phyloP scores from a whole-genome alignment of 2,329 filamentous ascomycete genomes.

The Trichoderma semiorbis region DNA sequence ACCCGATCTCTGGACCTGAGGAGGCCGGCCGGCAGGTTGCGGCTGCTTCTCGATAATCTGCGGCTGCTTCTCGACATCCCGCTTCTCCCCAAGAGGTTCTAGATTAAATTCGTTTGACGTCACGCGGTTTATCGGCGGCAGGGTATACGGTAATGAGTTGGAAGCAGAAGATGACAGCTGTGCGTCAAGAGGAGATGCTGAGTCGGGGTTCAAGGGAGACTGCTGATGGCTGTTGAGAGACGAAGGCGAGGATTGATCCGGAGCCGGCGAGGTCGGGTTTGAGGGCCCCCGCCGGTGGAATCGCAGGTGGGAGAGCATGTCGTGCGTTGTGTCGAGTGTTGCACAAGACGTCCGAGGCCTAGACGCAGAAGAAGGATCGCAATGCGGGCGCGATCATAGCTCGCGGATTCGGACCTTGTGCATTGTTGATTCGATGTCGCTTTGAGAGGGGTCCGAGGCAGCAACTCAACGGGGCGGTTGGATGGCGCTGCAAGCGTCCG shows the following conservation, averaged over 20 bases:
- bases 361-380: not conserved
- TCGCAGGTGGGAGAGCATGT: constrained; percentile 53
- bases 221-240: constrained; percentile 38
- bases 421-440: constrained; percentile 7
- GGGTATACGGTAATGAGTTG: constrained; percentile 42
- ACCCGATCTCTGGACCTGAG: constrained; percentile 32
- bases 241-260: constrained; percentile 44
- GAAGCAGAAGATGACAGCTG: constrained; percentile 35
- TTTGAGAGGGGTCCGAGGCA: not conserved
- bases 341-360: constrained; percentile 4
- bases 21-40: constrained; percentile 25
- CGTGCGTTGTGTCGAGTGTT: constrained; percentile 19
- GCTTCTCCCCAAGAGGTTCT: constrained; percentile 24
- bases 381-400: constrained; percentile 17
- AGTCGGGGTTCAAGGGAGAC: constrained; percentile 42
- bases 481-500: not conserved
- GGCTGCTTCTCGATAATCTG: constrained; percentile 14
- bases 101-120: constrained; percentile 36
- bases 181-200: constrained; percentile 34
- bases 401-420: constrained; percentile 6
- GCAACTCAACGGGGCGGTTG: not conserved
- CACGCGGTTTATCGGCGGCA: constrained; percentile 51
- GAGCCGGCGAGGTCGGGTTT: constrained; percentile 51
- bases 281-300: constrained; percentile 57
- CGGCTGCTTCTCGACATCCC: constrained; percentile 26